phyloP scores from a whole-genome alignment of 805 yeast species.

The Metschnikowia noctiluminum region DNA sequence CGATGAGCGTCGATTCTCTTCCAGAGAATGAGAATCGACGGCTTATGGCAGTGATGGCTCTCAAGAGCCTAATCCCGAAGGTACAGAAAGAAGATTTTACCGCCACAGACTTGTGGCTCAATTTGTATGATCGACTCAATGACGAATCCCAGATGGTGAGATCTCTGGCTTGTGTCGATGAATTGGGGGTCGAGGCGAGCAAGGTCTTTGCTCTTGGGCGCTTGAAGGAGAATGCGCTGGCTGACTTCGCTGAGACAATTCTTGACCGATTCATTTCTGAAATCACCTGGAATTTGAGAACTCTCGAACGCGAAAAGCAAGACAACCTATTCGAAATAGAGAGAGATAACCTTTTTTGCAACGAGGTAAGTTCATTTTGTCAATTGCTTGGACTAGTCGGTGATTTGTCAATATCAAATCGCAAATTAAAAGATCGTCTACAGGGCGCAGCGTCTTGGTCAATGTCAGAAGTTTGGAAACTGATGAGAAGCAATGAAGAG shows the following conservation, averaged over 20 bases:
- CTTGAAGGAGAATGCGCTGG: neutral
- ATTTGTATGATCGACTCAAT: conserved; percentile 5
- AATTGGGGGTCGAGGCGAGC: conserved; percentile 1
- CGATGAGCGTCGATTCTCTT: conserved; percentile 1
- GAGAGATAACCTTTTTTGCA: conserved; percentile 11
- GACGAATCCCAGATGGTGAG: conserved; percentile 10
- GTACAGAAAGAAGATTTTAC: neutral
- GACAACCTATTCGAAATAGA: conserved; percentile 12
- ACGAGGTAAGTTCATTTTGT: conserved; percentile 9
- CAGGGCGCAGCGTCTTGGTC: neutral
- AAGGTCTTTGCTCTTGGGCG: neutral
- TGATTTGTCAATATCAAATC: neutral
- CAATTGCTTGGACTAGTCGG: neutral
- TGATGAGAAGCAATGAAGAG: neutral
- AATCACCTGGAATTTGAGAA: conserved; percentile 3
- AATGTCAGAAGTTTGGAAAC: neutral
- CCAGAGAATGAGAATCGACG: conserved; percentile 7
- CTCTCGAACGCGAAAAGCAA: conserved; percentile 4
- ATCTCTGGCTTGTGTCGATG: conserved; percentile 3
- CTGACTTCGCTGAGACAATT: neutral
- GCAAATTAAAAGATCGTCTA: neutral
- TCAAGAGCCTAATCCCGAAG: neutral
- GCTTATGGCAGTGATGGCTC: conserved; percentile 3
- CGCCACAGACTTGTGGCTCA: neutral
- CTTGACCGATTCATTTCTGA: conserved; percentile 1